Evolutionary conservation across 2,329 filamentous ascomycete genomes (phyloP).

Genomic region (Ophiostoma australiae): DNA sequence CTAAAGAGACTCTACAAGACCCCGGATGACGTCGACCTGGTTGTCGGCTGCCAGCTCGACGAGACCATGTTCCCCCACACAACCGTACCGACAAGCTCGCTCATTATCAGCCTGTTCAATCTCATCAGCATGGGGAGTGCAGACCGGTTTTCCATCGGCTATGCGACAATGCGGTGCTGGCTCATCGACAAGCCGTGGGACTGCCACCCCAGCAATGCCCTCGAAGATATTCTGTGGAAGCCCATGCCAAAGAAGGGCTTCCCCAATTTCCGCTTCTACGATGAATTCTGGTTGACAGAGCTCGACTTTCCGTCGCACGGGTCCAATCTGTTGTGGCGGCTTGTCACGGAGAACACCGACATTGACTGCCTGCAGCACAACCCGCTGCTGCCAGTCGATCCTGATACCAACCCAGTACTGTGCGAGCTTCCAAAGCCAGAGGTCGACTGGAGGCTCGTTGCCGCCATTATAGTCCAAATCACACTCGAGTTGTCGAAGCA

Average conservation of each 20-base stretch:
- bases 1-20: slow-evolving; percentile 24
- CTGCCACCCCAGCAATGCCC: slow-evolving; percentile 28
- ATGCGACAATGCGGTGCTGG: slow-evolving; percentile 27
- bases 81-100: slow-evolving; percentile 24
- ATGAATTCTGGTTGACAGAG: slow-evolving; percentile 25
- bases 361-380: slow-evolving; percentile 25
- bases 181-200: slow-evolving; percentile 28
- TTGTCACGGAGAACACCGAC: slow-evolving; percentile 27
- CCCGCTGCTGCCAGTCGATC: slow-evolving; percentile 25
- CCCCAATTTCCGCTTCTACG: slow-evolving; percentile 26
- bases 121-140: slow-evolving; percentile 28
- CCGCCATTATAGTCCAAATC: neutral
- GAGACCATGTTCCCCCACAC: slow-evolving; percentile 24
- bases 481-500: neutral
- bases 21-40: slow-evolving; percentile 27
- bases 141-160: slow-evolving; percentile 27
- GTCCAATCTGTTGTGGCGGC: slow-evolving; percentile 26
- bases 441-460: neutral
- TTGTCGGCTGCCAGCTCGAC: slow-evolving; percentile 28
- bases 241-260: slow-evolving; percentile 19
- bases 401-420: slow-evolving; percentile 22
- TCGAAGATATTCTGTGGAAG: slow-evolving; percentile 27
- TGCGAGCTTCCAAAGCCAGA: neutral
- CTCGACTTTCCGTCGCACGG: slow-evolving; percentile 26
- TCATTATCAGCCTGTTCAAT: slow-evolving; percentile 28